Evolutionary conservation across 2,329 filamentous ascomycete species (phyloP).

Genomic region (Elsinoe australis): DNA sequence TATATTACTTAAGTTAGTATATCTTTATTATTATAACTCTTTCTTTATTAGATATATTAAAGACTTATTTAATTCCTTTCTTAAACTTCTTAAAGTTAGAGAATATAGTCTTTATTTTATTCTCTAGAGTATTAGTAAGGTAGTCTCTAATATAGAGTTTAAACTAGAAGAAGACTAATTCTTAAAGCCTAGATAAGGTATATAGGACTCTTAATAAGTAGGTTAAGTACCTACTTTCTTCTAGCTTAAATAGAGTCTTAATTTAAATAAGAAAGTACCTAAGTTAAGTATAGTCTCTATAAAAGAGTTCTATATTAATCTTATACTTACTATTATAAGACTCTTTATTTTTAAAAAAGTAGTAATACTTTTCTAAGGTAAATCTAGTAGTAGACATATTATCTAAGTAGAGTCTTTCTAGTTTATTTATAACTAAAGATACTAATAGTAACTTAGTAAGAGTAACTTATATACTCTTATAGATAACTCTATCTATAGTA

Average conservation of each 20-base stretch:
- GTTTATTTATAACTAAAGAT: constrained; percentile 4
- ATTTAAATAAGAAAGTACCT: neutral
- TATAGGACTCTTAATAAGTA: neutral
- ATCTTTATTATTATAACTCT: neutral
- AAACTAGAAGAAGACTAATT: neutral
- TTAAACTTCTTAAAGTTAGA: neutral
- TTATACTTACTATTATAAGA: neutral
- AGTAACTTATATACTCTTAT: constrained; percentile 9
- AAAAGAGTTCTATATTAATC: neutral
- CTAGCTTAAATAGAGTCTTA: neutral
- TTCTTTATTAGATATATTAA: constrained; percentile 1
- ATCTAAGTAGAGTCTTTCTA: neutral
- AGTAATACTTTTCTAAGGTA: neutral
- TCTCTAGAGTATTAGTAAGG: neutral
- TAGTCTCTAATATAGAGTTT: neutral
- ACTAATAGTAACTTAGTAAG: constrained; percentile 4
- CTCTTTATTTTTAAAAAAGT: neutral
- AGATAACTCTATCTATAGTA: constrained; percentile 1
- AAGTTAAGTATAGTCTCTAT: neutral
- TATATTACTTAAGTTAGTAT: neutral
- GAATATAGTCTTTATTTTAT: neutral
- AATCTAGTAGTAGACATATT: neutral
- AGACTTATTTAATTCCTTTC: neutral
- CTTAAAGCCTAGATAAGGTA: neutral
- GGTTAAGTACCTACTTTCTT: neutral